These are phyloP conservation scores for Asparagopsis taxiformis DNA, from an alignment of 31 red algal genomes.

Conservation along the genomic window DNA sequence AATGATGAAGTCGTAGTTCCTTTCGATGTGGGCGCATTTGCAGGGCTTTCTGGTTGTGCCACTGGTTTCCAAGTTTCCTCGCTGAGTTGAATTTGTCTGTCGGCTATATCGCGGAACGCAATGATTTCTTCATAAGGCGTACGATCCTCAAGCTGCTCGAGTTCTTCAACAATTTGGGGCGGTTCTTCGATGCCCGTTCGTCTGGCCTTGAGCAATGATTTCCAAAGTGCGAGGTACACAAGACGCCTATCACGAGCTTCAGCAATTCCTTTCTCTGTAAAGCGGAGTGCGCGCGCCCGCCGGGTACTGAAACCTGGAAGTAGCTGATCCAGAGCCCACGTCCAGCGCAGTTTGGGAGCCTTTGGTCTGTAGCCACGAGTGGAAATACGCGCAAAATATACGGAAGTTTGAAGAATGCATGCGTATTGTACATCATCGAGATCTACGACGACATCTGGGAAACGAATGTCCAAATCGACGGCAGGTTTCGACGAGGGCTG, in stretches of 20 bases:
- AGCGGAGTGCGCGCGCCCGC: conserved; percentile 23
- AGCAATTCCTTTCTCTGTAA: conserved; percentile 35
- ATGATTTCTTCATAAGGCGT: conserved; percentile 40
- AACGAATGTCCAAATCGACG: conserved; percentile 53
- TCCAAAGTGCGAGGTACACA: conserved; percentile 48
- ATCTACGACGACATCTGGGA: conserved; percentile 35
- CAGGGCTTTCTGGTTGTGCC: conserved; percentile 3
- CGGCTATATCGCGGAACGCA: conserved; percentile 48
- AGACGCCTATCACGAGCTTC: conserved; percentile 22
- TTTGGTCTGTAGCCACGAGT: conserved; percentile 70
- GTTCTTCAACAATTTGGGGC: conserved; percentile 30
- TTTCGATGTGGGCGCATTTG: background rate
- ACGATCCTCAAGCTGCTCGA: conserved; percentile 54
- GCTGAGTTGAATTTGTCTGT: conserved; percentile 34
- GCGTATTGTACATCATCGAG: conserved; percentile 71
- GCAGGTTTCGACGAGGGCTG: conserved; percentile 14
- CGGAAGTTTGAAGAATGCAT: conserved; percentile 60
- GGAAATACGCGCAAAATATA: conserved; percentile 69
- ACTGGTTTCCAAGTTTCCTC: conserved; percentile 28
- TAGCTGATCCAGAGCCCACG: conserved; percentile 86
- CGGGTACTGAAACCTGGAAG: conserved; percentile 78
- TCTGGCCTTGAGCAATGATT: conserved; percentile 67
- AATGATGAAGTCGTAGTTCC: conserved; percentile 60
- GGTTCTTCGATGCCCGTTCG: conserved; percentile 57
- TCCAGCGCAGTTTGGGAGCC: conserved; percentile 64